These are phyloP conservation scores for Bryum argenteum DNA, from an alignment of 225 moss, liverwort and hornwort genomes.

Conservation along the genomic window DNA sequence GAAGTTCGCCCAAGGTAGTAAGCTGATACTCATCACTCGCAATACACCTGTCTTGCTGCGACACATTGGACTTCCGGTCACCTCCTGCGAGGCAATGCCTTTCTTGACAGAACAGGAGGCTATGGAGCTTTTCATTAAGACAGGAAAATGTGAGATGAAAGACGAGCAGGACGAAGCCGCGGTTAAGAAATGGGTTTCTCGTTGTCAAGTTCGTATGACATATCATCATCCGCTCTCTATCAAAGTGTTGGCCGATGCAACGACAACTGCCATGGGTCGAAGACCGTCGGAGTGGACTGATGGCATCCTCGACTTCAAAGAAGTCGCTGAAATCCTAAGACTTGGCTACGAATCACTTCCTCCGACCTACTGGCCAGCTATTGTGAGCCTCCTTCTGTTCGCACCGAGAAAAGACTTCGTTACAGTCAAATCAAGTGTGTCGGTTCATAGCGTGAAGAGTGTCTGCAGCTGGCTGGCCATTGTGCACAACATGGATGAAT, in stretches of 20 bases:
- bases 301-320: constrained; percentile 17
- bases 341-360: constrained; percentile 24
- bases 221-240: constrained; percentile 26
- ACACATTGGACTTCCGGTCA: constrained; percentile 13
- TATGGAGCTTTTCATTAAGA: constrained; percentile 13
- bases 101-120: constrained; percentile 20
- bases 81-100: constrained; percentile 20
- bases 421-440: constrained; percentile 12
- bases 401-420: constrained; percentile 20
- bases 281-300: constrained; percentile 24
- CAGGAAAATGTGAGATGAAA: constrained; percentile 18
- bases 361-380: not conserved
- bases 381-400: constrained; percentile 31
- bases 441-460: constrained; percentile 14
- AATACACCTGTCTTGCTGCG: not conserved
- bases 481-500: constrained; percentile 23
- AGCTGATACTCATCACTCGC: constrained; percentile 22
- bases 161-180: constrained; percentile 14
- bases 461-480: constrained; percentile 26
- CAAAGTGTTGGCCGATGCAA: constrained; percentile 19
- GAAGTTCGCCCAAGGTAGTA: constrained; percentile 24
- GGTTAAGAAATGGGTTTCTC: constrained; percentile 22
- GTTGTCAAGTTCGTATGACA: not conserved
- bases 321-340: constrained; percentile 15
- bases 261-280: constrained; percentile 16